phyloP scores from a whole-genome alignment of 148 eudicot genomes.

The Simmondsia chinensis region DNA sequence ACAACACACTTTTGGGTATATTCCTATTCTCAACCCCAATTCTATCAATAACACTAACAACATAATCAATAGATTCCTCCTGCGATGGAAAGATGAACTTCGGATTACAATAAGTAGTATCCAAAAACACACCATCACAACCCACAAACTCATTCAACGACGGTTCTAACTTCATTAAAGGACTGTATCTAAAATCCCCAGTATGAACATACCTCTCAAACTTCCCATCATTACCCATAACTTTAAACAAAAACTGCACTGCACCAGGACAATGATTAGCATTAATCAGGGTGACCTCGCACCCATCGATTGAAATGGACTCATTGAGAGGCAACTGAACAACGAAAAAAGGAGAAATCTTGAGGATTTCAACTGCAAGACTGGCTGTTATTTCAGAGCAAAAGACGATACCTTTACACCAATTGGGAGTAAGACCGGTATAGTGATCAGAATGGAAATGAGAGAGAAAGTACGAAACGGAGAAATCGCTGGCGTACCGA shows the following conservation, averaged over 20 bases:
- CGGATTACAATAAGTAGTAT: slow-evolving; percentile 91
- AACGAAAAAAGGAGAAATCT: slow-evolving; percentile 24
- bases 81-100: slow-evolving; percentile 78
- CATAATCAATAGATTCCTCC: slow-evolving; percentile 80
- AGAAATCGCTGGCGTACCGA: slow-evolving; percentile 51
- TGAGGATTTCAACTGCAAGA: slow-evolving; percentile 41
- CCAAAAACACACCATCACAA: slow-evolving; percentile 74
- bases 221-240: slow-evolving; percentile 29
- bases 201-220: slow-evolving; percentile 82
- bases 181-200: slow-evolving; percentile 79
- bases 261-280: slow-evolving; percentile 99
- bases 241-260: slow-evolving; percentile 69
- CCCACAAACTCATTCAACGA: slow-evolving; percentile 54
- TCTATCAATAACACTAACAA: slow-evolving; percentile 61
- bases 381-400: slow-evolving; percentile 60
- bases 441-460: slow-evolving; percentile 99
- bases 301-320: slow-evolving; percentile 46
- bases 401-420: slow-evolving; percentile 68
- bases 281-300: slow-evolving; percentile 59
- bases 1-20: slow-evolving; percentile 44
- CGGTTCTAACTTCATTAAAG: slow-evolving; percentile 42
- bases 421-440: slow-evolving; percentile 52
- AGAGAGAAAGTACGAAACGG: slow-evolving; percentile 79
- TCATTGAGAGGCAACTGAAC: slow-evolving; percentile 27
- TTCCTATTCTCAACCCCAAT: slow-evolving; percentile 31